These are phyloP conservation scores for Thelonectria olida DNA, from an alignment of 2,329 filamentous ascomycete species.

Conservation along the genomic window DNA sequence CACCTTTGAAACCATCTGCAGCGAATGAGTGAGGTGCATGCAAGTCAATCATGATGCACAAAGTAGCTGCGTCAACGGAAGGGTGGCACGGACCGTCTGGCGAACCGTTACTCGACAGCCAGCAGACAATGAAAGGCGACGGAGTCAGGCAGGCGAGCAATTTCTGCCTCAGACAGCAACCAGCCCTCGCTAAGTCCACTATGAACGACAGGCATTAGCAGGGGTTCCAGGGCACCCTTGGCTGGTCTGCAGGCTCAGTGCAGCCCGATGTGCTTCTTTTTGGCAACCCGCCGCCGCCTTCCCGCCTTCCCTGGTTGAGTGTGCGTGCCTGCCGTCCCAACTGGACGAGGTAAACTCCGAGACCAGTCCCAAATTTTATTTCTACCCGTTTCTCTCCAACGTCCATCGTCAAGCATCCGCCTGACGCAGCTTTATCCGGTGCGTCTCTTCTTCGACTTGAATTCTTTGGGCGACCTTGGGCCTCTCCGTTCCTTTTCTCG, in stretches of 20 bases:
- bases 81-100: conserved; percentile 10
- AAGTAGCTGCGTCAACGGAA: too few relatives aligned
- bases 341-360: conserved; percentile 22
- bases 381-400: conserved; percentile 17
- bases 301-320: background rate
- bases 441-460: conserved; percentile 25
- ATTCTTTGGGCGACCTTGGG: conserved; percentile 7
- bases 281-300: conserved; percentile 7
- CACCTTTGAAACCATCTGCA: too few relatives aligned
- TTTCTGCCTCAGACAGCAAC: conserved; percentile 44
- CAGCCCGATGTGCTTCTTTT: too few relatives aligned
- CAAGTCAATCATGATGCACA: too few relatives aligned
- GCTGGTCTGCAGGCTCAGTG: conserved; percentile 11
- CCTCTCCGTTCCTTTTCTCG: conserved; percentile 16
- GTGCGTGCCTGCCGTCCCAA: conserved; percentile 3
- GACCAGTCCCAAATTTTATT: conserved; percentile 41
- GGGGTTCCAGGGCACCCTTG: conserved; percentile 7
- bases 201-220: background rate
- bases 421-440: conserved; percentile 34
- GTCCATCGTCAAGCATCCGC: conserved; percentile 38
- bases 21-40: too few relatives aligned
- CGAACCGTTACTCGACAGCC: too few relatives aligned
- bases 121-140: too few relatives aligned
- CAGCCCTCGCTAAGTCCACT: background rate
- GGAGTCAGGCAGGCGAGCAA: background rate